Base-by-base conservation (phyloP, 768 basidiomycete species). In the Candolleomyces efflorescens region DNA sequence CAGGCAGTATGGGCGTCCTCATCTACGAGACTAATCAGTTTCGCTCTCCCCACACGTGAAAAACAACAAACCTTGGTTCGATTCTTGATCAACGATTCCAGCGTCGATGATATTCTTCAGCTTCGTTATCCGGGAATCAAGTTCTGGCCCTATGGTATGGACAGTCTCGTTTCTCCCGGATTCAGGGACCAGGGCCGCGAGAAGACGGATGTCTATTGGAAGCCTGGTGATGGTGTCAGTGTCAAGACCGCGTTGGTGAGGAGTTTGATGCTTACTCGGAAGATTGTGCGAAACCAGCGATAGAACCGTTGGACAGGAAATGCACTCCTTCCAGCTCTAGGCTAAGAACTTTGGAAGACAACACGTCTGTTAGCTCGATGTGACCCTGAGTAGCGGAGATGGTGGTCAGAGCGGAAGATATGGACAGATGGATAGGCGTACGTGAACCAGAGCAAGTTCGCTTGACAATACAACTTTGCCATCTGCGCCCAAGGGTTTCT, bases 301-400 rank as follows among this genome's bases (percentile, higher is more conserved):
- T 80, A 0, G 88, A 80, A 0, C 91, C 91, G 55, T 88, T 87
- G 23, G 77, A 68, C 11, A 89, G 63, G 65, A 91, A 86, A 68
- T 92, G 90, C 22, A 92, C 75, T 0, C 88, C 91, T 66, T 88
- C 86, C 60, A 93, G 85, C 59, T 92, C 87, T 1, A 92, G 71
- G 36, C 81, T 76, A 44, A 90, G 68, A 49, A 88, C 85, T 47
- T 84, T 84, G 0, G 74, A 69, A 3, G 69, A 78, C n/a, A 68
- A 67, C 6, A 74, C 64, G 61, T 86, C 80, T 13, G 77, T 78
- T n/a, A 91, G 65, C 59, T 92, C 90, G 22, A 90, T 76, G 60
- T 81, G 85, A 37, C 90, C 91, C 90, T 92, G 59, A 50, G 44
- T 43, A 39, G 13, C 17, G 17, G 23, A 24, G 27, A 39, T 53